Percentiles rank a stretch among this genome's conserved stretches.
Evolutionary conservation across 2,329 filamentous ascomycete species (phyloP).

Genomic region (Trichoderma sp.): DNA sequence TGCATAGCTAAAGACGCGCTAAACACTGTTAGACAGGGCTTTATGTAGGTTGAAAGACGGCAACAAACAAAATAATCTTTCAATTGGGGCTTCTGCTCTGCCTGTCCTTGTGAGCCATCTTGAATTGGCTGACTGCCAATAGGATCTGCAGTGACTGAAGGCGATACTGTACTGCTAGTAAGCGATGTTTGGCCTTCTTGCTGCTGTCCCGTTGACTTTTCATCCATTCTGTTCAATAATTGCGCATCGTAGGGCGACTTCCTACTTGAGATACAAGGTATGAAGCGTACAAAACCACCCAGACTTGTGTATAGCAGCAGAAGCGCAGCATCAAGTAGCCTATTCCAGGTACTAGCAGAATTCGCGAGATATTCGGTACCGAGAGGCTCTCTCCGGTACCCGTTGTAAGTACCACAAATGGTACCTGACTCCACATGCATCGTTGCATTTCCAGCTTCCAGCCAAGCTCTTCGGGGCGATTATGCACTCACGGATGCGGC

Average conservation of each 20-base stretch:
- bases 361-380: neutral
- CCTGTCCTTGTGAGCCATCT: neutral
- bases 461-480: neutral
- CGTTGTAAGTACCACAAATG: neutral
- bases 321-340: neutral
- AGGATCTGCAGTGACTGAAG: neutral
- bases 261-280: neutral
- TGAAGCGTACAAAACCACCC: neutral
- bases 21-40: neutral
- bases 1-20: conserved; percentile 58
- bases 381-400: neutral
- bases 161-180: neutral
- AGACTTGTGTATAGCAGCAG: neutral
- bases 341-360: neutral
- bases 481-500: neutral
- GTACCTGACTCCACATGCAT: neutral
- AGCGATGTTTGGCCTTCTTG: neutral
- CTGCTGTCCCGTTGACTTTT: neutral
- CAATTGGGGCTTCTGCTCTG: neutral
- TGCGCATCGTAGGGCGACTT: neutral
- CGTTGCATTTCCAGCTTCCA: neutral
- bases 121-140: neutral
- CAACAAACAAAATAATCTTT: neutral
- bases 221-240: neutral
- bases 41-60: neutral